These are phyloP conservation scores for Alternaria ethzedia DNA, from an alignment of 2,329 filamentous ascomycete genomes.

Conservation along the genomic window DNA sequence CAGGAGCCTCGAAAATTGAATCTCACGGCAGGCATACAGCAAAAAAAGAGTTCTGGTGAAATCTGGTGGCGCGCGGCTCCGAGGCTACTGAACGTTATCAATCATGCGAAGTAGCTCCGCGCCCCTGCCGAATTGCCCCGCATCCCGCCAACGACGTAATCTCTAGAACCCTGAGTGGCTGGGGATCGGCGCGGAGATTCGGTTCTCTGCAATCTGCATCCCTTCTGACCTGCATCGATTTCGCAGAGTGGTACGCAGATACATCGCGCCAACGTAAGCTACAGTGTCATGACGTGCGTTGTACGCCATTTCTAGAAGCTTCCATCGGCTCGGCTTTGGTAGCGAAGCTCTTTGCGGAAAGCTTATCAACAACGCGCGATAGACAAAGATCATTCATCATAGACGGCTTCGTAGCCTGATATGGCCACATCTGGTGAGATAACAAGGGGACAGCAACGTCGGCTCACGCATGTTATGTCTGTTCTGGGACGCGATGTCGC, in stretches of 20 bases:
- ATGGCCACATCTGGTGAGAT: neutral
- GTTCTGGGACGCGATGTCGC: neutral
- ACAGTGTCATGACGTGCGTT: neutral
- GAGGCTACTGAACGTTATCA: constrained; percentile 13
- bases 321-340: neutral
- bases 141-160: constrained; percentile 23
- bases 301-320: neutral
- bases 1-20: constrained; percentile 39
- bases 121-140: constrained; percentile 9
- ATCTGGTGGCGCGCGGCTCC: constrained; percentile 4
- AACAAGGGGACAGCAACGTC: neutral
- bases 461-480: neutral
- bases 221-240: constrained; percentile 8
- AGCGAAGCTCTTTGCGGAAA: neutral
- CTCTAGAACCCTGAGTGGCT: constrained; percentile 9
- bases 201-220: neutral
- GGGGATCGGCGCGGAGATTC: neutral
- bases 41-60: neutral
- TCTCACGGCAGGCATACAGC: constrained; percentile 39
- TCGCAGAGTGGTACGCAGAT: neutral
- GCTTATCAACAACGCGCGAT: neutral
- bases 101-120: neutral
- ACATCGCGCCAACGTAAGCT: neutral
- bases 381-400: neutral
- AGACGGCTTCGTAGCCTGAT: neutral